Evolutionary conservation across 139 green algal genomes (phyloP), one percentile per base, ranked within the genome.

Genomic region (Ettlia oleoabundans): DNA sequence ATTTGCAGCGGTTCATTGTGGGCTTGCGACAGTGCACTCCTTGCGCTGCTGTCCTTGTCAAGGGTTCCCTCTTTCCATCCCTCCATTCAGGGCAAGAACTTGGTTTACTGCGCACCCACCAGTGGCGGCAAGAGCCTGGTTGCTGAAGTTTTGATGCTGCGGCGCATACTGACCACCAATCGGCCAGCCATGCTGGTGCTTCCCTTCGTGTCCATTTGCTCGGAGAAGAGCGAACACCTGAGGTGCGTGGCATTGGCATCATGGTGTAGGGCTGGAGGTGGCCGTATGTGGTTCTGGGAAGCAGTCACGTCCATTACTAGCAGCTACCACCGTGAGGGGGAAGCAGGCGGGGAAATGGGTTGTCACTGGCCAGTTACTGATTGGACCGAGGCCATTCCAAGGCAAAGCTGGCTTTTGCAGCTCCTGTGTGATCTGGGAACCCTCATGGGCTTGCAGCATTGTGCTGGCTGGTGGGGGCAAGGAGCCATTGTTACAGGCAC

Each of bases 61-160:
- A 15, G 47, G 13, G 13, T 58, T 58, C 47, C 15, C 47, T 15
- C 13, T 22, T 41, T 42, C 30, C 1, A 30, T 3, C 8, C 0
- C 10, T 5, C 41, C 33, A n/a, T 72, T 32, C 81, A 87, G 82
- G 82, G 74, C 33, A 38, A 72, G 58, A 83, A 84, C 89, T 78
- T 98, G 68, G 90, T 98, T 51, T 98, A 95, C 91, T 94, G 88
- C 74, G 95, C 95, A 15, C 95, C 95, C 33, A 98, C 95, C 40
- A 94, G 86, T 52, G 93, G 93, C 24, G 95, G 95, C 42, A 98
- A 98, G 88, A 93, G 84, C 38, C 78, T 97, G 80, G 95, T 98
- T 3, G 93, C 94, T 2, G 94, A 98, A 76, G 78, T 98, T 21
- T 82, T 98, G 1, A 90, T 98, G 87, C 78, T 97, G 43, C 88